Evolutionary conservation across 140 eudicot species (phyloP).

Genomic region (Oenanthe javanica): DNA sequence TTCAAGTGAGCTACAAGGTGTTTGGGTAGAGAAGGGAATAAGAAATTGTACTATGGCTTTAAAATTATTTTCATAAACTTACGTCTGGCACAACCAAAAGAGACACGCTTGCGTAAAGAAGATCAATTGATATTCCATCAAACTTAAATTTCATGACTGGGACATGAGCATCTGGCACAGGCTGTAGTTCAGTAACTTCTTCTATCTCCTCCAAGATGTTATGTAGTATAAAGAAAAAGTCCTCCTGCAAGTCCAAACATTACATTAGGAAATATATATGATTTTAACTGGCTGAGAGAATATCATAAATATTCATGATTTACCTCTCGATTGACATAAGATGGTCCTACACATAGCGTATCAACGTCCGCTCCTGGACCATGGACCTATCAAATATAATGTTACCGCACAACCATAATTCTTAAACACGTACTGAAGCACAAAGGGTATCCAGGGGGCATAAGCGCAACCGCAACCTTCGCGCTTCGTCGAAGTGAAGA

Average conservation of each 20-base stretch:
- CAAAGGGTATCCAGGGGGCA: not conserved
- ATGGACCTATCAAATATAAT: conserved; percentile 46
- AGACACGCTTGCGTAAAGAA: conserved; percentile 82
- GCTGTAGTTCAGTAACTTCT: conserved; percentile 83
- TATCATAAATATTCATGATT: conserved; percentile 9
- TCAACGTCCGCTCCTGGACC: conserved; percentile 96
- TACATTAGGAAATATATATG: not conserved
- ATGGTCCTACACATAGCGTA: conserved; percentile 83
- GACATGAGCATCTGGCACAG: conserved; percentile 92
- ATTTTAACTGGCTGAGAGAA: not conserved
- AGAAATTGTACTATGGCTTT: not conserved
- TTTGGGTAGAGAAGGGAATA: not conserved
- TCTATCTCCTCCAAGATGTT: conserved; percentile 54
- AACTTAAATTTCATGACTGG: conserved; percentile 91
- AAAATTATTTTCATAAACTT: conserved; percentile 11
- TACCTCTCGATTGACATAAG: conserved; percentile 90
- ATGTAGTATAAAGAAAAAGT: conserved; percentile 65
- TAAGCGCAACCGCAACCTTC: not conserved
- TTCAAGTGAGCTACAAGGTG: not conserved
- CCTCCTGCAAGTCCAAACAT: conserved; percentile 32
- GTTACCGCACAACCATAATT: not conserved
- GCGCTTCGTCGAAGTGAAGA: not conserved
- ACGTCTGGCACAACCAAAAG: conserved; percentile 82
- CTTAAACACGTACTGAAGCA: not conserved
- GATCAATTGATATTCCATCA: conserved; percentile 80